Evolutionary conservation across 768 basidiomycete species (phyloP), one percentile per base, ranked within the genome.

Genomic region (Chalciporus sphaerocephalus): DNA sequence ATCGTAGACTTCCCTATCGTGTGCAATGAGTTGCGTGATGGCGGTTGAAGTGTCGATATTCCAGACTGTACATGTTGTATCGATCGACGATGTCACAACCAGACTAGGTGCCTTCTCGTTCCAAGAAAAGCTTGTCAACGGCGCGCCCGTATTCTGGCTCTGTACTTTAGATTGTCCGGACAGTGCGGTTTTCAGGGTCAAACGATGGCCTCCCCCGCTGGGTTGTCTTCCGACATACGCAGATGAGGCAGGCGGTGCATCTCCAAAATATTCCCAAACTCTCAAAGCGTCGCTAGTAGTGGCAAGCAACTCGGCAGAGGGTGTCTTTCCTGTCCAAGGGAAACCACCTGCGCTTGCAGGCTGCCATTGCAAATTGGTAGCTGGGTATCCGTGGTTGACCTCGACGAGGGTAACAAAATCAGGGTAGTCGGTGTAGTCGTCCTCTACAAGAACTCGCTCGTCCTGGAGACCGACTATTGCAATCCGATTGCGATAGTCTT

Each of bases 31-130:
- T 66, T 98, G 96, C 3, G 96, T 99, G 61, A 98, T 81, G 20
- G 96, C 95, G 6, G 87, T 85, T 20, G 83, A 80, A 4, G 91
- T 91, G 58, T 95, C 88, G 61, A 99, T 90, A 66, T 99, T 96
- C 96, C 96, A 99, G 18, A 98, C 88, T 2, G 96, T 98, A 64
- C 95, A 98, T 12, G 94, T 96, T 40, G 96, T 99, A 62, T 99
- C 96, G 57, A 98, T 95, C 7, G 93, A 96, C 18, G 95, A 94
- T 6, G 96, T 99, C 28, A 98, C 95, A 56, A 98, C 85, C 40
- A 91, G 80, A 51, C 82, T 84, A 1, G 95, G 92, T 0, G 86
- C 76, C 59, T 93, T 87, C 57, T 92, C 85, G 61, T 96, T 97
- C 96, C 96, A 99, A 0, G 93, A 93, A 68, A 99, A 96, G 64